Evolutionary conservation across 2,329 filamentous ascomycete genomes (phyloP).

Genomic region (Aspergillus pseudoterreus): DNA sequence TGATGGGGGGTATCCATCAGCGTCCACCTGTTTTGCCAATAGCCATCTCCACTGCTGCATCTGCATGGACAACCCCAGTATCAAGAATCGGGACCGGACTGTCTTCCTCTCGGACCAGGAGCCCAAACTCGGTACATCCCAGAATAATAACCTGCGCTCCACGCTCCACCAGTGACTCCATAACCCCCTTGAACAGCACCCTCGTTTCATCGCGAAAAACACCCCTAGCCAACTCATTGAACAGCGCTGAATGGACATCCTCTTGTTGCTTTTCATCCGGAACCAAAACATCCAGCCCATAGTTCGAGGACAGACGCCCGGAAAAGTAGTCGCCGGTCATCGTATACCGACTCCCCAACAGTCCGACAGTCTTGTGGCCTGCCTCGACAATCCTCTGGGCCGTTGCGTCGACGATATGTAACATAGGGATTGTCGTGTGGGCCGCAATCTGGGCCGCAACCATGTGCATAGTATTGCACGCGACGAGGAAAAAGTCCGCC

Average conservation of each 20-base stretch:
- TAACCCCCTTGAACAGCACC: conserved; percentile 17
- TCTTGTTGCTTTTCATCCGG: background rate
- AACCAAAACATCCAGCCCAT: background rate
- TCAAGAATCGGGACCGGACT: conserved; percentile 5
- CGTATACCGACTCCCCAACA: background rate
- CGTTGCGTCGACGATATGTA: background rate
- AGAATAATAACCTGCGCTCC: conserved; percentile 6
- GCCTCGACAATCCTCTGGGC: background rate
- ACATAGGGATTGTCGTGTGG: background rate
- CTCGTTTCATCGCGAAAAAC: conserved; percentile 13
- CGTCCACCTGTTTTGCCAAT: background rate
- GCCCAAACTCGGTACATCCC: conserved; percentile 9
- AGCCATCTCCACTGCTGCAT: background rate
- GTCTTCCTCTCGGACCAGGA: background rate
- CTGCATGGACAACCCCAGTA: background rate
- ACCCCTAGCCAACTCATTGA: background rate
- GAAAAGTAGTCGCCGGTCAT: conserved; percentile 1
- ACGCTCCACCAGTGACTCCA: background rate
- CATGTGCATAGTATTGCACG: conserved; percentile 7
- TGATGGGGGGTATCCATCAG: too few relatives aligned
- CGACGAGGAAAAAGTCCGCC: conserved; percentile 6
- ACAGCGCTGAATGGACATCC: background rate
- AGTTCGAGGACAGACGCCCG: background rate
- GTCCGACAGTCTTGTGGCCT: background rate
- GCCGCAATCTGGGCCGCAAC: background rate